These are phyloP conservation scores for Fusarium sp. DNA, from an alignment of 2,329 filamentous ascomycete species.

Conservation along the genomic window DNA sequence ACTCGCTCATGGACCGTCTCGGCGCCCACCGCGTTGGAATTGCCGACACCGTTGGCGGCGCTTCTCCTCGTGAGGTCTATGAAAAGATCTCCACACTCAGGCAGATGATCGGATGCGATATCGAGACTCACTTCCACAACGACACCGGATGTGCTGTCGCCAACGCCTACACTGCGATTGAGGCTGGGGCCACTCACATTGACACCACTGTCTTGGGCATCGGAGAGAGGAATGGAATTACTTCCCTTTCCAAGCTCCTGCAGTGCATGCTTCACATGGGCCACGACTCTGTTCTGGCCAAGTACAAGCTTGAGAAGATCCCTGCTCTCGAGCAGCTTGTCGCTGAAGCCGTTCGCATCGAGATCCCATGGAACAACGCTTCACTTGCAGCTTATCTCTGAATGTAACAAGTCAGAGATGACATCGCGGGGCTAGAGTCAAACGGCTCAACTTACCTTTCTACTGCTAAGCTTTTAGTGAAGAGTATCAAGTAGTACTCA, in stretches of 20 bases:
- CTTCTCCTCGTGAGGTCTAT: slow-evolving; percentile 86
- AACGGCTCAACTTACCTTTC: not conserved
- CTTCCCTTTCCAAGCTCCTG: slow-evolving; percentile 55
- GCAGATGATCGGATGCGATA: slow-evolving; percentile 70
- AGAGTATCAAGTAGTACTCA: not conserved
- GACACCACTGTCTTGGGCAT: slow-evolving; percentile 78
- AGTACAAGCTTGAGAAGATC: slow-evolving; percentile 90
- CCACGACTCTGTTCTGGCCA: slow-evolving; percentile 83
- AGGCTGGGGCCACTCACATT: slow-evolving; percentile 85
- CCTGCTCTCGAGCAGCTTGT: slow-evolving; percentile 89
- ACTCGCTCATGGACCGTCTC: slow-evolving; percentile 82
- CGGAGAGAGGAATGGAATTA: slow-evolving; percentile 69
- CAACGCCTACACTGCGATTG: slow-evolving; percentile 86
- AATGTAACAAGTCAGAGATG: not conserved
- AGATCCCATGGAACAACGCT: slow-evolving; percentile 28
- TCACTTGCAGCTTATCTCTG: not conserved
- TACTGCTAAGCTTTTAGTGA: not conserved
- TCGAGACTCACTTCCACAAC: slow-evolving; percentile 70
- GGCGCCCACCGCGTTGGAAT: slow-evolving; percentile 89
- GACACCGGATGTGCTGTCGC: slow-evolving; percentile 91
- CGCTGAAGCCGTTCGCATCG: slow-evolving; percentile 63
- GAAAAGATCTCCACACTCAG: slow-evolving; percentile 84
- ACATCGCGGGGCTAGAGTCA: not conserved
- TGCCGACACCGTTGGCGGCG: slow-evolving; percentile 91
- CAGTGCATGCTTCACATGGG: slow-evolving; percentile 49